phyloP scores from a whole-genome alignment of 192 early-diverging fungal genomes.

The Funneliformis mosseae region DNA sequence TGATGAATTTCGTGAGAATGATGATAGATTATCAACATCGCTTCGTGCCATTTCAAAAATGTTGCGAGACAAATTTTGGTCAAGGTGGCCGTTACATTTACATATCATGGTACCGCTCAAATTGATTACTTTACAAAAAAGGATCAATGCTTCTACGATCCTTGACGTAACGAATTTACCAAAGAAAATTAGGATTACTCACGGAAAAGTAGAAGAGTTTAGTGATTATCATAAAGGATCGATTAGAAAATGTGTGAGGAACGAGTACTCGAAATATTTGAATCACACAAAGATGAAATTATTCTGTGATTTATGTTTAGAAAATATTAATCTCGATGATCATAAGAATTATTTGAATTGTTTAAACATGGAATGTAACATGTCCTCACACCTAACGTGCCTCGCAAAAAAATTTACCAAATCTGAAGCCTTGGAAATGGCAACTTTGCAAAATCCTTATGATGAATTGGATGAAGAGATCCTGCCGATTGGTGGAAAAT shows the following conservation, averaged over 20 bases:
- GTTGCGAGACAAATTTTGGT: not conserved
- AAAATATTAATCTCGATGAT: not conserved
- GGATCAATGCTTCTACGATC: not conserved
- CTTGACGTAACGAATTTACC: not conserved
- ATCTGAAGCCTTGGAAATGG: not conserved
- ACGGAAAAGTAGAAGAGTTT: not conserved
- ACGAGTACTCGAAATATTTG: constrained; percentile 1
- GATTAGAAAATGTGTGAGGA: not conserved
- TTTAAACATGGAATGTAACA: constrained; percentile 1
- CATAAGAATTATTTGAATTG: constrained; percentile 1
- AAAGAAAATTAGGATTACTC: not conserved
- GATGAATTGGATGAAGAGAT: not conserved
- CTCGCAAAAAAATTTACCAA: constrained; percentile 4
- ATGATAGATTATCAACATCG: not conserved
- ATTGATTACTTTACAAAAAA: not conserved
- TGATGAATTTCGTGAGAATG: not conserved
- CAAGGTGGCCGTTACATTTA: constrained; percentile 21
- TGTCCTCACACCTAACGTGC: not conserved
- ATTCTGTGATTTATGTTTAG: not conserved
- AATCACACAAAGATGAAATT: not conserved
- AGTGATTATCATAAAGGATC: constrained; percentile 4
- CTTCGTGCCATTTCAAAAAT: not conserved
- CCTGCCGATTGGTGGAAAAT: constrained; percentile 2
- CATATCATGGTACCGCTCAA: not conserved
- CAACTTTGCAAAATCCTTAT: not conserved